Base-by-base conservation (phyloP, 176 grass and related monocot genomes). In the Eragrostis curvula region DNA sequence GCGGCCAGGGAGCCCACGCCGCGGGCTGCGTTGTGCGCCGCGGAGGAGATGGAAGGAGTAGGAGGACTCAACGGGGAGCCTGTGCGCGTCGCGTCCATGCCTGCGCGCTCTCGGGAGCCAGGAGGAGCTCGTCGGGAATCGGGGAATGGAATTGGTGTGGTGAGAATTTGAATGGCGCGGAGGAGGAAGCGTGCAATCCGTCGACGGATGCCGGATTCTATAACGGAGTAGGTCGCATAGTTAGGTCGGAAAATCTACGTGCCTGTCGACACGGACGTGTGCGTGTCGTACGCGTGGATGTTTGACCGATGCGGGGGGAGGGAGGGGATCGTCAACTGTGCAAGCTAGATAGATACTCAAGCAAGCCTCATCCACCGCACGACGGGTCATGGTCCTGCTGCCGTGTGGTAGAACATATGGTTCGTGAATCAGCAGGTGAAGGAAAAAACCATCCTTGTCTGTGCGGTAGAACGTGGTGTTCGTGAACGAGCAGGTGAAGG, bases 1-100 rank as follows among this genome's bases (percentile, higher is more conserved):
- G 66, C 78, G 75, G 79, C 63, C 53, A 79, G n/a, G 1, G 86
- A 83, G 21, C 76, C 18, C 8, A 70, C 52, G 28, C 59, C 58
- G 51, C 17, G 42, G 39, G 16, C 57, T 17, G 36, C 68, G 60
- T 21, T 16, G 5, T 20, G 48, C 15, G 60, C 71, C 56, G 74
- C 48, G 12, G 67, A 8, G 20, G 58, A 28, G 24, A 61, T 1
- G 10, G 58, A 10, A 12, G 5, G 4, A 2, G 12, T n/a, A 14
- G 60, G 4, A 20, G 2, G 23, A 45, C 0, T 46, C n/a, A 11
- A 12, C 30, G 11, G 5, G 30, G 71, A 24, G 49, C 2, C 58
- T 44, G 44, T n/a, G 48, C 12, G 41, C n/a, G 51, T 1, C 50
- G 66, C 5, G 58, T 64, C 81, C 81, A 84, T 84, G 48, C 3